Evolutionary conservation across 2,329 filamentous ascomycete species (phyloP).

Genomic region (Ophiostoma ulmi): DNA sequence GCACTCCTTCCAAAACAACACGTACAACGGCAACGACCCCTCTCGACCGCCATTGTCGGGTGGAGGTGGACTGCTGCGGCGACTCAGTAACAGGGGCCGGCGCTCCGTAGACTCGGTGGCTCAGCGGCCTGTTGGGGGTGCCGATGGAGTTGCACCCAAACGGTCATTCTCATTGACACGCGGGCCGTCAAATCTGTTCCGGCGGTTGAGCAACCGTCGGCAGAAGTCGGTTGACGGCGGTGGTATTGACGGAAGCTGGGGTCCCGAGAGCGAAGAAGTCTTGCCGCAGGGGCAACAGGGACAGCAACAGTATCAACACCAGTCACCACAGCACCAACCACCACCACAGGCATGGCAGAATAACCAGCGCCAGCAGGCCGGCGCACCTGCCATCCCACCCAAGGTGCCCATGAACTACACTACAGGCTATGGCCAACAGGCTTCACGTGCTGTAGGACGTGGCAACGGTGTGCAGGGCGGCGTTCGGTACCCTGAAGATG

Average conservation of each 20-base stretch:
- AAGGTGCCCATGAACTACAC: slow-evolving; percentile 12
- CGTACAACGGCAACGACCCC: slow-evolving; percentile 37
- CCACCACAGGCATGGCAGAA: slow-evolving; percentile 5
- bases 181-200: slow-evolving; percentile 36
- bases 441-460: not conserved
- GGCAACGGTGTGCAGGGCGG: not conserved
- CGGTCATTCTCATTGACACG: slow-evolving; percentile 51
- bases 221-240: slow-evolving; percentile 43
- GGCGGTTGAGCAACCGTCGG: slow-evolving; percentile 39
- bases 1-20: slow-evolving; percentile 33
- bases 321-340: not conserved
- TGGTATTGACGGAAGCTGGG: slow-evolving; percentile 53
- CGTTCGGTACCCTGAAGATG: slow-evolving; percentile 28
- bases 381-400: slow-evolving; percentile 12
- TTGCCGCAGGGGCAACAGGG: slow-evolving; percentile 3
- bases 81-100: slow-evolving; percentile 35
- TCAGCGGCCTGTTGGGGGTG: slow-evolving; percentile 28
- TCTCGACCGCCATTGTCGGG: slow-evolving; percentile 47
- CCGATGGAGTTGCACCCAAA: not conserved
- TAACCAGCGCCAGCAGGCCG: slow-evolving; percentile 10
- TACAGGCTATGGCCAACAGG: not conserved
- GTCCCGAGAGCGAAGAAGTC: slow-evolving; percentile 40
- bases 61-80: slow-evolving; percentile 41
- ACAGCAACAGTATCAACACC: slow-evolving; percentile 19
- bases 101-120: slow-evolving; percentile 37